Percentiles rank a stretch among this genome's conserved stretches.
phyloP scores from a whole-genome alignment of 805 yeast species.

The Candida chauliodis region DNA sequence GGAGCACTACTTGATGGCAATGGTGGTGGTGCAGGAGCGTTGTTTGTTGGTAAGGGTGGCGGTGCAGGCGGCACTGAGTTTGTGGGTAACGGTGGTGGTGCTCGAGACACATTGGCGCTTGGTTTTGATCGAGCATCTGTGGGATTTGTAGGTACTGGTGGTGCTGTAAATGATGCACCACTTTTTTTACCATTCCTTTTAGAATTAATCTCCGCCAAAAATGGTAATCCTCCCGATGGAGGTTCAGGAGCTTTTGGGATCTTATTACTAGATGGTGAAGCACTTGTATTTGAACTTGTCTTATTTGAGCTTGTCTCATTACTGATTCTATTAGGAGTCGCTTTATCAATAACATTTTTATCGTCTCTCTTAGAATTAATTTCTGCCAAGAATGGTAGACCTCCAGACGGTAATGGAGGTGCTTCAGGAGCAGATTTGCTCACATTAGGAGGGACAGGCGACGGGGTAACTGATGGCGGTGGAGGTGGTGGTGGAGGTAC shows the following conservation, averaged over 20 bases:
- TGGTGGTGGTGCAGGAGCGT: constrained; percentile 11
- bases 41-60: constrained; percentile 11
- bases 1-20: constrained; percentile 10
- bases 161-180: constrained; percentile 17
- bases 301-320: background rate
- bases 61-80: constrained; percentile 13
- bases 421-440: too few relatives aligned
- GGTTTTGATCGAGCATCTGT: constrained; percentile 17
- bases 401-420: constrained; percentile 25
- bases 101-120: constrained; percentile 18
- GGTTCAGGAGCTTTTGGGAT: constrained; percentile 12
- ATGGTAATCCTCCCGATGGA: constrained; percentile 44
- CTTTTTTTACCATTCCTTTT: constrained; percentile 45
- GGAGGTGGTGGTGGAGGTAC: constrained; percentile 13
- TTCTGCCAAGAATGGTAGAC: constrained; percentile 55
- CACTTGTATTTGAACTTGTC: background rate
- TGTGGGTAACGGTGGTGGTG: constrained; percentile 16
- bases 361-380: constrained; percentile 56
- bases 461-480: constrained; percentile 6
- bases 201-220: constrained; percentile 54
- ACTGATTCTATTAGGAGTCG: constrained; percentile 13
- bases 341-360: constrained; percentile 43
- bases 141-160: constrained; percentile 16
- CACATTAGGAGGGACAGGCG: constrained; percentile 13
- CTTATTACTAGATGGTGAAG: background rate